phyloP scores from a whole-genome alignment of 2,329 filamentous ascomycete species.

The Xylaria sp. region DNA sequence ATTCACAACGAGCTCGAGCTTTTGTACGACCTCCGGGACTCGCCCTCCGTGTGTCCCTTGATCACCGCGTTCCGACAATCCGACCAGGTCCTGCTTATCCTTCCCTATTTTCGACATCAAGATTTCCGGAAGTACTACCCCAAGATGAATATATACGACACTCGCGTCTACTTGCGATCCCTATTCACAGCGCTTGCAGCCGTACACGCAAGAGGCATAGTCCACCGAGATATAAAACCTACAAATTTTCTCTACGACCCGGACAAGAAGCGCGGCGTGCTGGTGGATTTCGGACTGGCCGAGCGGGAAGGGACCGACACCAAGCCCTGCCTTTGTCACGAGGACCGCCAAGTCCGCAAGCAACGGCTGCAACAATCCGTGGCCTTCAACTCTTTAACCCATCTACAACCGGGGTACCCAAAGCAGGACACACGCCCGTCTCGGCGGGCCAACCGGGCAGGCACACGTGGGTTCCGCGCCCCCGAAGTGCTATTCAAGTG shows the following conservation, averaged over 20 bases:
- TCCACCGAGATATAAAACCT: constrained; percentile 96
- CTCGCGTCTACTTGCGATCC: constrained; percentile 86
- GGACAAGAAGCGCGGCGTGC: constrained; percentile 77
- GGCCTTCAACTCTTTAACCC: constrained; percentile 61
- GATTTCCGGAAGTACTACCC: constrained; percentile 96
- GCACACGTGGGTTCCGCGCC: constrained; percentile 92
- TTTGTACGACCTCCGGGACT: constrained; percentile 83
- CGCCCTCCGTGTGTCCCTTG: constrained; percentile 85
- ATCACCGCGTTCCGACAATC: constrained; percentile 96
- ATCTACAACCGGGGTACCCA: constrained; percentile 72
- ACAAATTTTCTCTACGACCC: constrained; percentile 97
- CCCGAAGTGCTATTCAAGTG: constrained; percentile 98
- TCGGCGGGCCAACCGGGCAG: constrained; percentile 89
- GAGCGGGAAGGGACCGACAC: constrained; percentile 80
- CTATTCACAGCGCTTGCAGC: constrained; percentile 84
- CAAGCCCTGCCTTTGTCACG: constrained; percentile 82
- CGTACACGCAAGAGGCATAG: constrained; percentile 82
- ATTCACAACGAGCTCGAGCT: constrained; percentile 97
- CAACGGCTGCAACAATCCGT: constrained; percentile 56
- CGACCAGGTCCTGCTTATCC: constrained; percentile 92
- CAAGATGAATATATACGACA: constrained; percentile 83
- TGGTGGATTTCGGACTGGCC: constrained; percentile 98
- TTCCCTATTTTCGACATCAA: constrained; percentile 93
- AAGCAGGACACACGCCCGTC: constrained; percentile 89
- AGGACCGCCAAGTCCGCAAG: constrained; percentile 66